phyloP scores from a whole-genome alignment of 305 asterid species.

The Fraxinus platypoda region DNA sequence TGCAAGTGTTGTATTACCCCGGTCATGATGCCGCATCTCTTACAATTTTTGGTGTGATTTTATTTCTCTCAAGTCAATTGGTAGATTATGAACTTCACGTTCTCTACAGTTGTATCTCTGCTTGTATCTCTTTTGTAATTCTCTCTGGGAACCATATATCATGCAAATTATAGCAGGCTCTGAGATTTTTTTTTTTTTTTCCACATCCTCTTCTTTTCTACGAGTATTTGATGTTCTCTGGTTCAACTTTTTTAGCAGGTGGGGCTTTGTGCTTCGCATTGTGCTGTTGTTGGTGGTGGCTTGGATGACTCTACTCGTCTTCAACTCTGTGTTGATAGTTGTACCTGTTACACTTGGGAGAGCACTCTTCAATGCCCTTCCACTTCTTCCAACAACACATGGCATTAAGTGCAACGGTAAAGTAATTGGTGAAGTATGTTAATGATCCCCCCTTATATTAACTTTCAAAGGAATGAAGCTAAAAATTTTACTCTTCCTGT shows the following conservation, averaged over 20 bases:
- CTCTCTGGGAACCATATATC: background rate
- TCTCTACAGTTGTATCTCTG: background rate
- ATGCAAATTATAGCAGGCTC: background rate
- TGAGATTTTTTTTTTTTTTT: background rate
- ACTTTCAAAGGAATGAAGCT: background rate
- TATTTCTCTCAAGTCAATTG: background rate
- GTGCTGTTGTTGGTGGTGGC: constrained; percentile 82
- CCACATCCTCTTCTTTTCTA: background rate
- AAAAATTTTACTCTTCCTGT: background rate
- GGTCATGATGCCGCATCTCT: background rate
- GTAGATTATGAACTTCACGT: background rate
- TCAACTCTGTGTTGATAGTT: constrained; percentile 77
- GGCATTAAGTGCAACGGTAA: constrained; percentile 97
- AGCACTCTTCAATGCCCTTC: constrained; percentile 71
- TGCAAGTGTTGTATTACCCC: background rate
- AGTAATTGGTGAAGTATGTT: constrained; percentile 16
- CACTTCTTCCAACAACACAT: constrained; percentile 86
- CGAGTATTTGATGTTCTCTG: constrained; percentile 34
- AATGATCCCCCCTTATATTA: background rate
- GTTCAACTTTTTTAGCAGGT: constrained; percentile 62
- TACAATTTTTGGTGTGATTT: background rate
- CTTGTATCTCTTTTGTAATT: background rate
- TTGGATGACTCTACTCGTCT: constrained; percentile 94
- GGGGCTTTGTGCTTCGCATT: constrained; percentile 80
- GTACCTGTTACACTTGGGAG: constrained; percentile 92